Base-by-base conservation (phyloP, 2,329 filamentous ascomycete genomes). In the Ceratocystis smalleyi region DNA sequence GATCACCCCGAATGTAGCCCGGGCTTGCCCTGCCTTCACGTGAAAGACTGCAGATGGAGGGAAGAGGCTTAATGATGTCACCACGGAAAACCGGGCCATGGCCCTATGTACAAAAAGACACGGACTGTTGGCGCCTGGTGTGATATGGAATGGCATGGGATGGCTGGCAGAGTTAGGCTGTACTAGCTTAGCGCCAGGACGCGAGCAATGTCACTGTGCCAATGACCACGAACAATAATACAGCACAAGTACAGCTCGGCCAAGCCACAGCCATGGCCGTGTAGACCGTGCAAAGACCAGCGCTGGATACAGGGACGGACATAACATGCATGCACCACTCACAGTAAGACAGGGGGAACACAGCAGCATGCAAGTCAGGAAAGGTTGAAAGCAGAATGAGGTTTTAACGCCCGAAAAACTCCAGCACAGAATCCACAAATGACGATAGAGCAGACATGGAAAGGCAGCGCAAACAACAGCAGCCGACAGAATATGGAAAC, bases 351-450 rank as follows among this genome's bases (percentile, higher is more conserved):
- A 64, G 27, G 17, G 43, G 24, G 32, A 12, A 12, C 40, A n/a
- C 27, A 24, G 27, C 35, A 8, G 8, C 47, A 57, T 10, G 10
- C 47, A 10, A 51, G 47, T 62, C 32, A 35, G 57, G 35, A 62
- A 62, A 15, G 35, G 35, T 40, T 40, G n/a, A 55, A 49, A 59
- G 59, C 10, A 64, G 55, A 43, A 55, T 32, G 54, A 57, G 54
- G 54, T 57, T 57, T 57, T 57, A 57, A 57, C 54, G 54, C 54
- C 54, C 32, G 24, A 49, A 59, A 19, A 55, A 57, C 40, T 55
- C 45, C 55, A 43, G 59, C 8, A 62, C 8, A 62, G 43, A 62
- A 30, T 61, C 59, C 45, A 49, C 59, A 61, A 40, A 61, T 27
- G 45, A 61, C 40, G 43, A 54, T 27, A 59, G 43, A 27, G 10